Conservation (phyloP, 768 basidiomycete genomes). For the Boletus fagicola region DNA sequence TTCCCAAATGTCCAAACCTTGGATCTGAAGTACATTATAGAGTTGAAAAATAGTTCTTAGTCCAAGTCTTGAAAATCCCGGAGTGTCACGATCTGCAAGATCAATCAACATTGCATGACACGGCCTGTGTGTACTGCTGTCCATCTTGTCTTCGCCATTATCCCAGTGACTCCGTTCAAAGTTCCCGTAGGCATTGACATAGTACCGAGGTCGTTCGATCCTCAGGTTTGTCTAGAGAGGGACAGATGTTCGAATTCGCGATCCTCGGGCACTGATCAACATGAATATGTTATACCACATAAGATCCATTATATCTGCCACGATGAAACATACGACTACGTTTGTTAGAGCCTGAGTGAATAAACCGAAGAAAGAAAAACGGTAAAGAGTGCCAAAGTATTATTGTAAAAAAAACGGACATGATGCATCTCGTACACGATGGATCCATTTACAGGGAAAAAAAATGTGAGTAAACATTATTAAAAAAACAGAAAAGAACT, state of each 20-base stretch:
- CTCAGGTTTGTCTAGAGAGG: too few species aligned
- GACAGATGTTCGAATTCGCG: not conserved
- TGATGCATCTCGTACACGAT: slow-evolving; percentile 13
- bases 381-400: slow-evolving; percentile 8
- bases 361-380: not conserved
- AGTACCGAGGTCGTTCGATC: not conserved
- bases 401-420: not conserved
- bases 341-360: slow-evolving; percentile 8
- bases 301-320: slow-evolving; percentile 25
- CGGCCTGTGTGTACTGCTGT: too few species aligned
- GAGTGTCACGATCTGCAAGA: too few species aligned
- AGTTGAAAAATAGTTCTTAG: too few species aligned
- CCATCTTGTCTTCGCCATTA: too few species aligned
- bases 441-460: slow-evolving; percentile 6
- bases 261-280: not conserved
- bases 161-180: too few species aligned
- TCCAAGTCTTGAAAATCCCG: too few species aligned
- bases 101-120: too few species aligned
- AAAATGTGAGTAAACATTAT: slow-evolving; percentile 5
- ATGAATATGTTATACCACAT: not conserved
- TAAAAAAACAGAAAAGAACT: not conserved
- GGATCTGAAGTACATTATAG: too few species aligned
- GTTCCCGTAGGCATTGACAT: not conserved
- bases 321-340: slow-evolving; percentile 19
- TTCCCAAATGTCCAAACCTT: too few species aligned